Evolutionary conservation across 1,284 basidiomycete genomes (phyloP).

Genomic region (Schizophyllum commune): DNA sequence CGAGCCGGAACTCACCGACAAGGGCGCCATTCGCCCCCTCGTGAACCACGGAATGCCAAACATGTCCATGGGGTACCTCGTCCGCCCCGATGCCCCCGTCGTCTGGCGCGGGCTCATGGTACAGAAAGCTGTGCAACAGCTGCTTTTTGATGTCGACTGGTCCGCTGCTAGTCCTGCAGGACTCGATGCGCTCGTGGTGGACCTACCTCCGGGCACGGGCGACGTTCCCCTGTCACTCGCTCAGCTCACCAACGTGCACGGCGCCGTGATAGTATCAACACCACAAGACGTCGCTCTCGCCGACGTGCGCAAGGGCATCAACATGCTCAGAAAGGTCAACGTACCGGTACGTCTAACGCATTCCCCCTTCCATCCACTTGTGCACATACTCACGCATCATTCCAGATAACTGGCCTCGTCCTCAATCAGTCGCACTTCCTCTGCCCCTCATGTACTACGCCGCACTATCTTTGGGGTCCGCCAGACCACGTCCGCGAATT

Average conservation of each 20-base stretch:
- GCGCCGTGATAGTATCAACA: constrained; percentile 92
- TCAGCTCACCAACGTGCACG: constrained; percentile 84
- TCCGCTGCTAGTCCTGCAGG: constrained; percentile 32
- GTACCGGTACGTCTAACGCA: constrained; percentile 60
- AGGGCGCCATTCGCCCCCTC: constrained; percentile 76
- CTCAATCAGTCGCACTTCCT: constrained; percentile 90
- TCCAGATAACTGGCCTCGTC: constrained; percentile 82
- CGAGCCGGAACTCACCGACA: constrained; percentile 79
- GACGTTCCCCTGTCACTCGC: constrained; percentile 92
- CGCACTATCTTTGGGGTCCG: constrained; percentile 74
- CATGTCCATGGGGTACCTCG: constrained; percentile 95
- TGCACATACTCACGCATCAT: neutral
- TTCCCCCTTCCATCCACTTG: neutral
- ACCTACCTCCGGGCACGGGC: constrained; percentile 97
- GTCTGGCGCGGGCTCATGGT: constrained; percentile 99
- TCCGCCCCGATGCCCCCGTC: constrained; percentile 72
- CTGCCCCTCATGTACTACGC: constrained; percentile 69
- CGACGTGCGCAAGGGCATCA: constrained; percentile 89
- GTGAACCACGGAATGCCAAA: constrained; percentile 87
- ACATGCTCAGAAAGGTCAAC: constrained; percentile 87
- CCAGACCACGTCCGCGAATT: constrained; percentile 59
- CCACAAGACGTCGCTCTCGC: constrained; percentile 93
- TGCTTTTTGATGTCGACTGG: constrained; percentile 98
- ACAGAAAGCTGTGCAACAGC: constrained; percentile 95
- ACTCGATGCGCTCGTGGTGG: constrained; percentile 86